phyloP scores from a whole-genome alignment of 176 grass and related monocot genomes.

The Zea luxurians region DNA sequence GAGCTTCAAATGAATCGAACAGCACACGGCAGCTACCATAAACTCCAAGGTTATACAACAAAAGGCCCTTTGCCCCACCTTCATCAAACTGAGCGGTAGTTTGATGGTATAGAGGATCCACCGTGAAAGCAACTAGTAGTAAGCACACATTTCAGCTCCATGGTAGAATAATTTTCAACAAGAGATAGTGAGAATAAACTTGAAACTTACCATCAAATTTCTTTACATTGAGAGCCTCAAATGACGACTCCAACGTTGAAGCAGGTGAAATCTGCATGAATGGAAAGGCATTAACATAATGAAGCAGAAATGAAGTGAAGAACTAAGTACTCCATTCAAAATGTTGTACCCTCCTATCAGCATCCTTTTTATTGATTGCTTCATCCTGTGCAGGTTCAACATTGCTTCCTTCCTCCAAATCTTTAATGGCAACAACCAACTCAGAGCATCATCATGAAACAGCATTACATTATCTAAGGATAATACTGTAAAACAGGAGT shows the following conservation, averaged over 20 bases:
- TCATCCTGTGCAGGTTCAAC: slow-evolving; percentile 45
- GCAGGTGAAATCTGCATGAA: slow-evolving; percentile 68
- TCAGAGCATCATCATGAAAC: slow-evolving; percentile 17
- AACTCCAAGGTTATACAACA: slow-evolving; percentile 91
- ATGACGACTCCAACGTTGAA: slow-evolving; percentile 84
- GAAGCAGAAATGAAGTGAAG: slow-evolving; percentile 36
- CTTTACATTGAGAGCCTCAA: slow-evolving; percentile 93
- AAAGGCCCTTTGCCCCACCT: slow-evolving; percentile 92
- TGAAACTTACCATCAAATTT: slow-evolving; percentile 83
- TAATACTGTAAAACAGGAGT: slow-evolving; percentile 1
- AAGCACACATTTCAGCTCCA: slow-evolving; percentile 20
- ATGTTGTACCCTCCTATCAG: slow-evolving; percentile 64
- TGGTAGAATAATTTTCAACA: slow-evolving; percentile 31
- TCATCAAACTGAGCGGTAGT: slow-evolving; percentile 97
- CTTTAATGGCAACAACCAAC: slow-evolving; percentile 36
- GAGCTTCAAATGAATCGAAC: slow-evolving; percentile 94
- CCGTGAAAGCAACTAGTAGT: slow-evolving; percentile 75
- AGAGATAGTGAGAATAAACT: slow-evolving; percentile 31
- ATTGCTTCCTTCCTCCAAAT: slow-evolving; percentile 38
- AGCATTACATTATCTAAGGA: slow-evolving; percentile 13
- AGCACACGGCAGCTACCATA: slow-evolving; percentile 76
- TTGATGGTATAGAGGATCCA: slow-evolving; percentile 97
- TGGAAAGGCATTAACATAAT: slow-evolving; percentile 22
- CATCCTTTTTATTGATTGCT: slow-evolving; percentile 65
- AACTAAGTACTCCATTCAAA: slow-evolving; percentile 26